A percentile compares a stretch with the other conserved stretches of the same genome.
Conservation (phyloP, 148 eudicot genomes). For the Chenopodium quinoa region DNA sequence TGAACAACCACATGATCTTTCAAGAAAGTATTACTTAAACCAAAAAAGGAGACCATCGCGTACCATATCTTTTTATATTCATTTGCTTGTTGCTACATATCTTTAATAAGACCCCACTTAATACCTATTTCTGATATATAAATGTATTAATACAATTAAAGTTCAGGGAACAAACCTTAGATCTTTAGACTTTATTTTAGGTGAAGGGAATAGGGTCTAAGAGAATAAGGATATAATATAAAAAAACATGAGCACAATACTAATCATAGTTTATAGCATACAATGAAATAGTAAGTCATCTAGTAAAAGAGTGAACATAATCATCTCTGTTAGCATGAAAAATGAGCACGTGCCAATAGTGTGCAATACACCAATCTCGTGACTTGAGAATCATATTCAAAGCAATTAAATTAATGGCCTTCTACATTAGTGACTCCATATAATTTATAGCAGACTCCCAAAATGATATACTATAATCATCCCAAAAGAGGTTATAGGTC, state of each 20-base stretch:
- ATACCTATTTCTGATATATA: too few species aligned
- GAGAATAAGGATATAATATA: neutral
- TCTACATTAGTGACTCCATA: neutral
- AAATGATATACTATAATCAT: neutral
- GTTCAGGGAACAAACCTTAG: too few species aligned
- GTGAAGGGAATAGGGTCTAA: neutral
- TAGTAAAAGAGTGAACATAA: neutral
- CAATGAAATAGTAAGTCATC: neutral
- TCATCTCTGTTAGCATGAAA: neutral
- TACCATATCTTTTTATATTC: too few species aligned
- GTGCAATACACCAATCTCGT: neutral
- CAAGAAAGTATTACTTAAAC: neutral
- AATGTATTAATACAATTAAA: too few species aligned
- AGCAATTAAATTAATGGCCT: neutral
- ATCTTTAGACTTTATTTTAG: too few species aligned
- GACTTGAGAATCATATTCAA: neutral
- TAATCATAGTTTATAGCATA: neutral
- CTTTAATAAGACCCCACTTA: too few species aligned
- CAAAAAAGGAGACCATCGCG: too few species aligned
- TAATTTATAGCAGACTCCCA: neutral
- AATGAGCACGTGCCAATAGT: neutral
- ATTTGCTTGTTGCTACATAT: too few species aligned
- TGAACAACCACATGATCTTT: neutral
- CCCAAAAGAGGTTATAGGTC: neutral
- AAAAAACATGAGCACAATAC: neutral